Evolutionary conservation across 495 filamentous ascomycete genomes (phyloP).

Genomic region (Penicillium goetzii): DNA sequence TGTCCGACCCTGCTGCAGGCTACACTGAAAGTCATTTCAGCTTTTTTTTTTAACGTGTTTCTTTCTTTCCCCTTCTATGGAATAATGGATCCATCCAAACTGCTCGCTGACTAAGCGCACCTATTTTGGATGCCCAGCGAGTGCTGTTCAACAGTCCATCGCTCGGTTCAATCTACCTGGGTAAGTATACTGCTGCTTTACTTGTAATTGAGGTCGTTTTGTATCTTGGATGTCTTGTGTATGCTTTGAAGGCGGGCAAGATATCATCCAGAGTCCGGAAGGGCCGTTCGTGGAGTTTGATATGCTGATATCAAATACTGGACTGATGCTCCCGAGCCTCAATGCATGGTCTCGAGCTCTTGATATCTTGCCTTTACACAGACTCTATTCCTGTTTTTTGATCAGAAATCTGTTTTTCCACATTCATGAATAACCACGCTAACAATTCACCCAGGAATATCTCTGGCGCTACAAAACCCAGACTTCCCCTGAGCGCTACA

Average conservation of each 20-base stretch:
- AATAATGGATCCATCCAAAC: neutral
- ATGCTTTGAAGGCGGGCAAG: too few species aligned
- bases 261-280: neutral
- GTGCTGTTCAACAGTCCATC: conserved; percentile 13
- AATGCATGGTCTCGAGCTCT: neutral
- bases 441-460: neutral
- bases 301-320: conserved; percentile 1
- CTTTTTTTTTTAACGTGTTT: neutral
- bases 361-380: neutral
- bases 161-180: conserved; percentile 8
- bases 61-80: neutral
- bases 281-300: neutral
- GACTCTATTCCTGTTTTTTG: neutral
- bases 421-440: neutral
- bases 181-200: neutral
- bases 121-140: conserved; percentile 11
- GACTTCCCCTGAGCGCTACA: conserved; percentile 2
- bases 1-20: neutral
- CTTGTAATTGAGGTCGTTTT: neutral
- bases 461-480: neutral
- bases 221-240: neutral
- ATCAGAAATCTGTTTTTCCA: neutral
- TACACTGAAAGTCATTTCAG: neutral
- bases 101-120: conserved; percentile 12
- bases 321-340: neutral